phyloP scores from a whole-genome alignment of 768 basidiomycete genomes.

The Psilocybe cubensis region DNA sequence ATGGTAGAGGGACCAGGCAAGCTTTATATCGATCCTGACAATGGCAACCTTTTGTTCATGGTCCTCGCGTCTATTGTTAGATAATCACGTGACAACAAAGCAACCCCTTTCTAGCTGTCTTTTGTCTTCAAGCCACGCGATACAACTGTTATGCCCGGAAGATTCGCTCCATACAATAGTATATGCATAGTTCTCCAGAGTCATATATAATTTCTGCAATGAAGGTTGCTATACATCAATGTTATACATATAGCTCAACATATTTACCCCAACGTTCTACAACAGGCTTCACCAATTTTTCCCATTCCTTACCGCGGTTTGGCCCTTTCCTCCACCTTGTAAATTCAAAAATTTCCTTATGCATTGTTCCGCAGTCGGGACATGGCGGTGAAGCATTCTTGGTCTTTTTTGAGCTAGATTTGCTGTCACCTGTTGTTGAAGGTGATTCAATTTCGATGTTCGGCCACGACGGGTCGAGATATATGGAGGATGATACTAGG shows the following conservation, averaged over 20 bases:
- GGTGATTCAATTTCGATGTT: slow-evolving; percentile 25
- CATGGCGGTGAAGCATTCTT: slow-evolving; percentile 32
- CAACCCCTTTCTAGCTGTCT: neutral
- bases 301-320: slow-evolving; percentile 74
- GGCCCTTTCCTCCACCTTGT: slow-evolving; percentile 51
- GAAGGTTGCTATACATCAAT: neutral
- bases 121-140: neutral
- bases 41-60: neutral
- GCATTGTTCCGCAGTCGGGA: slow-evolving; percentile 51
- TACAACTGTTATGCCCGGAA: neutral
- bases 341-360: slow-evolving; percentile 85
- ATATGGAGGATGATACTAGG: slow-evolving; percentile 56
- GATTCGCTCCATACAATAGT: neutral
- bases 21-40: slow-evolving; percentile 11
- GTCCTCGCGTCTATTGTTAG: neutral
- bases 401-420: slow-evolving; percentile 16
- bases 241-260: slow-evolving; percentile 45
- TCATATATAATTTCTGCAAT: too few relatives aligned
- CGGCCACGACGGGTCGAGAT: slow-evolving; percentile 58
- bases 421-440: slow-evolving; percentile 24
- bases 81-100: slow-evolving; percentile 13
- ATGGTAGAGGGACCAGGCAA: neutral
- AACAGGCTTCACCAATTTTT: slow-evolving; percentile 71
- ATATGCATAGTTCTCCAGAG: too few relatives aligned
- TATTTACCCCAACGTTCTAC: slow-evolving; percentile 81